Percentiles rank a stretch among this genome's conserved stretches.
phyloP scores from a whole-genome alignment of 2,329 filamentous ascomycete genomes.

The Fusarium aywerte region DNA sequence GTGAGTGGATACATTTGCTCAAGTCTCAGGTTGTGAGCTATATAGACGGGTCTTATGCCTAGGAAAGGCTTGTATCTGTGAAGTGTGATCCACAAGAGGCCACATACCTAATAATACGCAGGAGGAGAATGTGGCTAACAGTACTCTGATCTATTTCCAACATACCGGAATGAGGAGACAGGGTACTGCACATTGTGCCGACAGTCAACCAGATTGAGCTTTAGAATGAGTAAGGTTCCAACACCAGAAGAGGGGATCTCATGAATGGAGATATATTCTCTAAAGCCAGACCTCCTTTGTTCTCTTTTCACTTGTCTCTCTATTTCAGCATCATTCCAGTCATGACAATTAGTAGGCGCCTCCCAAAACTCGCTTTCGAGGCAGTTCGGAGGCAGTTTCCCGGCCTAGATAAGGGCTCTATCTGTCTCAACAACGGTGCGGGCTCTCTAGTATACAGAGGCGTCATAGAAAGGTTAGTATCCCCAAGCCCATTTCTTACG shows the following conservation, averaged over 20 bases:
- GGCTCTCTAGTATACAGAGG: neutral
- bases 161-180: neutral
- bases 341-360: neutral
- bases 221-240: neutral
- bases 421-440: constrained; percentile 4
- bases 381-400: neutral
- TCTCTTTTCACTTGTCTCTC: too few relatives aligned
- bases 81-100: too few relatives aligned
- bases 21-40: too few relatives aligned
- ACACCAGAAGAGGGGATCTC: neutral
- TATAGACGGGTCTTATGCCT: too few relatives aligned
- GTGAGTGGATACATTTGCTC: neutral
- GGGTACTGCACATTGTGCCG: neutral
- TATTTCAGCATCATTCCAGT: neutral
- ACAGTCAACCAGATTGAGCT: neutral
- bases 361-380: neutral
- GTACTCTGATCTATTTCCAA: neutral
- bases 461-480: neutral
- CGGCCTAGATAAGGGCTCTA: neutral
- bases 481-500: neutral
- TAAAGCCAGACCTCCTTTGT: neutral
- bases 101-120: too few relatives aligned
- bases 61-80: too few relatives aligned
- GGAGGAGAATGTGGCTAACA: too few relatives aligned
- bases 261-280: neutral